Percentiles rank a stretch among this genome's conserved stretches.
Conservation (phyloP, 768 basidiomycete genomes). For the Gloeophyllum trabeum region DNA sequence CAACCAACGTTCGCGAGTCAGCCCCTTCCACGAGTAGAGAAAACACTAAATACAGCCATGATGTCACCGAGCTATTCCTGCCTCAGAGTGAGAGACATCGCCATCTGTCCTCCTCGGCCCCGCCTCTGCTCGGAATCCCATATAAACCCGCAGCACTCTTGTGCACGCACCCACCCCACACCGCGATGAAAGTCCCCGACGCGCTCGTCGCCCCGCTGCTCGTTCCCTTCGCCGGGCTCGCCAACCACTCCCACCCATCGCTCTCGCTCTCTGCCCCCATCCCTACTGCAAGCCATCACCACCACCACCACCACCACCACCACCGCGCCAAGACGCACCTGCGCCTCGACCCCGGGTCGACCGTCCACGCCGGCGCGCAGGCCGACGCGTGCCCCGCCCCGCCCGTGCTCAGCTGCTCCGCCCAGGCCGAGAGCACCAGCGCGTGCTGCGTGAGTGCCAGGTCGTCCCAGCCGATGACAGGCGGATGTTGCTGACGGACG, state of each 20-base stretch:
- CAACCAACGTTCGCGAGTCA: no score
- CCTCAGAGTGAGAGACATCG: no score
- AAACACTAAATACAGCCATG: no score
- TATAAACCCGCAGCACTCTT: no score
- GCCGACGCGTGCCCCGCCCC: conserved; percentile 3
- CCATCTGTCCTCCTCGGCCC: no score
- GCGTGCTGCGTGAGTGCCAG: conserved; percentile 2
- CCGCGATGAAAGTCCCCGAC: not conserved
- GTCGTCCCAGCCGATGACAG: not conserved
- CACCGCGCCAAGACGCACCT: not conserved
- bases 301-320: not conserved
- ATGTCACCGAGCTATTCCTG: no score
- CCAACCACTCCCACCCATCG: not conserved
- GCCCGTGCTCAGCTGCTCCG: conserved; percentile 4
- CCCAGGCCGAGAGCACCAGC: conserved; percentile 1
- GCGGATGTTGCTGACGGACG: not conserved
- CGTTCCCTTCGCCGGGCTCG: not conserved
- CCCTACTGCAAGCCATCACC: not conserved
- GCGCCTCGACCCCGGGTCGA: not conserved
- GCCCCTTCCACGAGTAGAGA: no score
- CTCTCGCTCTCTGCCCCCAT: no score
- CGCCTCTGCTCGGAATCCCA: no score
- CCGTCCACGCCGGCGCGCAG: not conserved
- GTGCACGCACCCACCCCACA: no score
- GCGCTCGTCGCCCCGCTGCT: not conserved